A percentile compares a stretch with the other conserved stretches of the same genome.
Evolutionary conservation across 768 basidiomycete genomes (phyloP).

Genomic region (Amanita phalloides): DNA sequence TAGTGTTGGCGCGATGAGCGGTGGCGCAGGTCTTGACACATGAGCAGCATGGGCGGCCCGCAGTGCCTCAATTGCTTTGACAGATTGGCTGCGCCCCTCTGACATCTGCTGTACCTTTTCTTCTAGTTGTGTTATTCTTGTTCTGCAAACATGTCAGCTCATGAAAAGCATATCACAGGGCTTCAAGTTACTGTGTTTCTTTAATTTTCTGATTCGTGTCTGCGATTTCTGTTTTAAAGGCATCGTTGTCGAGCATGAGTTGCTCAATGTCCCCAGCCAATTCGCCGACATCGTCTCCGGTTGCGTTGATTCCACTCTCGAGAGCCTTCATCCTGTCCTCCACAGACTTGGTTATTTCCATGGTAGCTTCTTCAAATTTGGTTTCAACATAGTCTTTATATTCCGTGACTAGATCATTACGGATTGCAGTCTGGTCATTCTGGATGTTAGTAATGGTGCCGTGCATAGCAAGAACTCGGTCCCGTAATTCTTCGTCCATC

Average conservation of each 20-base stretch:
- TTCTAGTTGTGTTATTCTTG: conserved; percentile 3
- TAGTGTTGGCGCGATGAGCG: conserved; percentile 9
- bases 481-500: conserved; percentile 11
- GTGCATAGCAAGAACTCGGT: neutral
- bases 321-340: conserved; percentile 6
- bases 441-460: conserved; percentile 9
- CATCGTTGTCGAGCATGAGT: conserved; percentile 2
- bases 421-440: conserved; percentile 14
- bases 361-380: conserved; percentile 11
- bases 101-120: conserved; percentile 10
- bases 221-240: neutral
- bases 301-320: conserved; percentile 10
- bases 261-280: conserved; percentile 12
- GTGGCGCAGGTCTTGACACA: conserved; percentile 10
- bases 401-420: conserved; percentile 12
- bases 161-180: neutral
- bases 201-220: neutral
- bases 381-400: conserved; percentile 12
- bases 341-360: neutral
- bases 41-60: conserved; percentile 14
- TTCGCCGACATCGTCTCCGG: conserved; percentile 12
- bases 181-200: neutral
- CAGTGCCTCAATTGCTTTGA: conserved; percentile 15
- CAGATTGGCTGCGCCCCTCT: conserved; percentile 9
- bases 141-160: neutral